These are phyloP conservation scores for Magnolia changhungtana DNA, from an alignment of 164 flowering plant species.

Conservation along the genomic window DNA sequence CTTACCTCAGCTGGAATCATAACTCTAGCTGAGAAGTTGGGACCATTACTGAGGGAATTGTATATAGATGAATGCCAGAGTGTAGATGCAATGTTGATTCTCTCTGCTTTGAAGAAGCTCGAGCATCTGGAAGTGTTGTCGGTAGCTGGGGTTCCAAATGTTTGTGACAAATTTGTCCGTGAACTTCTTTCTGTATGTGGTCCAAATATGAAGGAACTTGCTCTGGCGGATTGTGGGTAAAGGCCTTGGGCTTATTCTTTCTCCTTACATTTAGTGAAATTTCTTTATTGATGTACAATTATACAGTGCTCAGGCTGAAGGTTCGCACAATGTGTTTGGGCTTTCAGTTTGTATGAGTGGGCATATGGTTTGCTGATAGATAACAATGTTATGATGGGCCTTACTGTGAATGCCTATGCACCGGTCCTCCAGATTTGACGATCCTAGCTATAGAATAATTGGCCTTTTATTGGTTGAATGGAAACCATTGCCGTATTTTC, in stretches of 20 bases:
- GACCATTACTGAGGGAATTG: slow-evolving; percentile 54
- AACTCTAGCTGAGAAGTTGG: slow-evolving; percentile 43
- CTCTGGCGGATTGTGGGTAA: slow-evolving; percentile 63
- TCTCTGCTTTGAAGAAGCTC: slow-evolving; percentile 59
- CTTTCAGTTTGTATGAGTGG: no score
- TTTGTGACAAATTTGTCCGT: slow-evolving; percentile 57
- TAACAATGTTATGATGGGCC: no score
- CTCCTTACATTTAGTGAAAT: background rate
- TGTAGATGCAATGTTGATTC: slow-evolving; percentile 54
- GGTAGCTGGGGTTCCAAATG: slow-evolving; percentile 45
- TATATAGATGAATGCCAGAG: slow-evolving; percentile 66
- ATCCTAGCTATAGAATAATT: no score
- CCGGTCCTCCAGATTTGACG: no score
- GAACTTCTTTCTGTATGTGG: slow-evolving; percentile 42
- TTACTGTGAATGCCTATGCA: no score
- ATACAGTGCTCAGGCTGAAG: no score
- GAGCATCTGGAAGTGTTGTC: slow-evolving; percentile 66
- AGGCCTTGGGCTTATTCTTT: slow-evolving; percentile 13
- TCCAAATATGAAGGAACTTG: slow-evolving; percentile 59
- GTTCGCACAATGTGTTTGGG: no score
- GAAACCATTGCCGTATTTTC: no score
- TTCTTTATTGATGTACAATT: background rate
- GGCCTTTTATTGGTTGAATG: no score
- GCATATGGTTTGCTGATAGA: no score
- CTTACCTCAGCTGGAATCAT: slow-evolving; percentile 51